Evolutionary conservation across 257 asterid genomes (phyloP).

Genomic region (Ophiorrhiza pumila): DNA sequence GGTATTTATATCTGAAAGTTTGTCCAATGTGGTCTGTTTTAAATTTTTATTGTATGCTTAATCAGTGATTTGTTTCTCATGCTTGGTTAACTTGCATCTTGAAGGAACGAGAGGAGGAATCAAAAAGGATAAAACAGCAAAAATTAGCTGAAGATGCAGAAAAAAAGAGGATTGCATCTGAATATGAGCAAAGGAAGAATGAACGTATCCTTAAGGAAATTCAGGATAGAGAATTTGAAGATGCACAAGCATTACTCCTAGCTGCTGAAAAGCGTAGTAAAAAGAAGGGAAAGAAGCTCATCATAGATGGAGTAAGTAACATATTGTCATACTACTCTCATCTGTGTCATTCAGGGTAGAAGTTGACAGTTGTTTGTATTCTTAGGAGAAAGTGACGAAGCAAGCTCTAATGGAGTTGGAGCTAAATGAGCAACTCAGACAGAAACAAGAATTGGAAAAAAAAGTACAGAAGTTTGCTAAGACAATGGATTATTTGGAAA

Average conservation of each 20-base stretch:
- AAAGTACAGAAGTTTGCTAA: conserved; percentile 34
- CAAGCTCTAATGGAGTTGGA: conserved; percentile 62
- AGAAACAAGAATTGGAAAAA: conserved; percentile 87
- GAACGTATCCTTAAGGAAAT: conserved; percentile 73
- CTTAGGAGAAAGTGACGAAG: conserved; percentile 73
- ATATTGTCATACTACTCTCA: neutral
- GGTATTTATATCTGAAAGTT: conserved; percentile 37
- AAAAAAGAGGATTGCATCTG: conserved; percentile 65
- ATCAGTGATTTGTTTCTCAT: neutral
- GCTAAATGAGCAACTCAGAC: conserved; percentile 66
- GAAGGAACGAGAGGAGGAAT: conserved; percentile 86
- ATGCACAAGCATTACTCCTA: conserved; percentile 62
- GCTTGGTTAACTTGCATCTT: conserved; percentile 12
- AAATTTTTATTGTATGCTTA: neutral
- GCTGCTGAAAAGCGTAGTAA: conserved; percentile 58
- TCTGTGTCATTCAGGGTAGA: neutral
- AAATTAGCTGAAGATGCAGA: conserved; percentile 72
- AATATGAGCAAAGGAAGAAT: conserved; percentile 67
- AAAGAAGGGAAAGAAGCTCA: conserved; percentile 71
- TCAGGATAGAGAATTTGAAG: conserved; percentile 76
- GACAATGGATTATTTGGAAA: conserved; percentile 40
- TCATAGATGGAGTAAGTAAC: conserved; percentile 66
- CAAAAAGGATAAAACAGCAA: conserved; percentile 61
- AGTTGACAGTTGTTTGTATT: conserved; percentile 11
- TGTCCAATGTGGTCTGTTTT: neutral